These are phyloP conservation scores for Liriodendron chinense DNA, from an alignment of 164 flowering plant genomes.

Conservation along the genomic window DNA sequence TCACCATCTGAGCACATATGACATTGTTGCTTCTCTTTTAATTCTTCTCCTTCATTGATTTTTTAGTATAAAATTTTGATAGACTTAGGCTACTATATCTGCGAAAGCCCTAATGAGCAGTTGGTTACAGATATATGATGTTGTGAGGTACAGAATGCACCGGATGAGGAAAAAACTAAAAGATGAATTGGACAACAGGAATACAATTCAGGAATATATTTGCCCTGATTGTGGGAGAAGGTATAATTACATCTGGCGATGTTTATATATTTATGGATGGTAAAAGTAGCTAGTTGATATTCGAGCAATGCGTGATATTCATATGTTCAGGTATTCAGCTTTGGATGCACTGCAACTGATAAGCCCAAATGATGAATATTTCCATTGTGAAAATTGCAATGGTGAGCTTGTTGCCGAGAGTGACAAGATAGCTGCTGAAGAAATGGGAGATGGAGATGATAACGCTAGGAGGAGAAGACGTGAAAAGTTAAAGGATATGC, in stretches of 20 bases:
- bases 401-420: conserved; percentile 86
- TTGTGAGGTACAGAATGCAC: conserved; percentile 86
- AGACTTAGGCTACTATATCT: background rate
- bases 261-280: conserved; percentile 2
- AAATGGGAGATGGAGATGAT: conserved; percentile 88
- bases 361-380: conserved; percentile 62
- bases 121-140: conserved; percentile 81
- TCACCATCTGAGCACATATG: background rate
- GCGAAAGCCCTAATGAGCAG: conserved; percentile 3
- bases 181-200: conserved; percentile 85
- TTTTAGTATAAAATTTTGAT: background rate
- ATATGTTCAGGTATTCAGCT: conserved; percentile 69
- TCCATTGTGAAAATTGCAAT: conserved; percentile 91
- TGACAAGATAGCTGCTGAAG: conserved; percentile 86
- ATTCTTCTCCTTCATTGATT: too few relatives aligned
- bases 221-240: conserved; percentile 83
- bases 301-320: conserved; percentile 3
- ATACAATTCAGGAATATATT: conserved; percentile 87
- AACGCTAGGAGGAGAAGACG: conserved; percentile 81
- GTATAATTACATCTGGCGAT: conserved; percentile 26
- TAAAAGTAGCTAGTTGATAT: background rate
- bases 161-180: conserved; percentile 92
- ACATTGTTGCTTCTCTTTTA: background rate
- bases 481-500: conserved; percentile 77
- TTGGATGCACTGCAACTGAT: conserved; percentile 78